phyloP scores from a whole-genome alignment of 345 rosid genomes.

The Bretschneidera sinensis region DNA sequence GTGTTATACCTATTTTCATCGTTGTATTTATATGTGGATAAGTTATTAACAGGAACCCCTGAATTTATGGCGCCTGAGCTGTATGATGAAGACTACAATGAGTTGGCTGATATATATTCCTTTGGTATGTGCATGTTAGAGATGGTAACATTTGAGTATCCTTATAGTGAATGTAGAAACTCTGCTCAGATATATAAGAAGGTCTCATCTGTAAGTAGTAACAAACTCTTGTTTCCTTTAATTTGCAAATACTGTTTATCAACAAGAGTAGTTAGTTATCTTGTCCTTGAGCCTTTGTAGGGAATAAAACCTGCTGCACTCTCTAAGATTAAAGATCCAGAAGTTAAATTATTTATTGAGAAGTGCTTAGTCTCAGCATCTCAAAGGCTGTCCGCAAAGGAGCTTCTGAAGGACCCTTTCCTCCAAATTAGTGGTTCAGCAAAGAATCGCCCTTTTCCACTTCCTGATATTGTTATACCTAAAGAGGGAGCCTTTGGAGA shows the following conservation, averaged over 20 bases:
- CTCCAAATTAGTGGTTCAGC: constrained; percentile 52
- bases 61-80: constrained; percentile 95
- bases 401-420: constrained; percentile 70
- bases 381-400: constrained; percentile 70
- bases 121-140: constrained; percentile 91
- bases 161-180: constrained; percentile 75
- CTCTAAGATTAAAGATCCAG: constrained; percentile 59
- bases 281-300: constrained; percentile 29
- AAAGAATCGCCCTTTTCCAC: constrained; percentile 44
- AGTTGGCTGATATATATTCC: constrained; percentile 74
- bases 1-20: constrained; percentile 7
- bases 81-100: constrained; percentile 75
- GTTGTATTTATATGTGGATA: constrained; percentile 11
- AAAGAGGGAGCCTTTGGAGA: constrained; percentile 63
- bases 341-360: constrained; percentile 72
- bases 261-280: constrained; percentile 1
- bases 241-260: constrained; percentile 4
- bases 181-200: constrained; percentile 89
- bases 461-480: constrained; percentile 63
- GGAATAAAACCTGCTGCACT: constrained; percentile 88
- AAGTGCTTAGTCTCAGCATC: constrained; percentile 82
- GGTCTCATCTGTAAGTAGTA: constrained; percentile 65
- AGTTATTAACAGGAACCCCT: constrained; percentile 55
- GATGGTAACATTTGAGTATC: constrained; percentile 84
- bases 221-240: constrained; percentile 11